Evolutionary conservation across 305 asterid genomes (phyloP).

Genomic region (Fraxinus baroniana): DNA sequence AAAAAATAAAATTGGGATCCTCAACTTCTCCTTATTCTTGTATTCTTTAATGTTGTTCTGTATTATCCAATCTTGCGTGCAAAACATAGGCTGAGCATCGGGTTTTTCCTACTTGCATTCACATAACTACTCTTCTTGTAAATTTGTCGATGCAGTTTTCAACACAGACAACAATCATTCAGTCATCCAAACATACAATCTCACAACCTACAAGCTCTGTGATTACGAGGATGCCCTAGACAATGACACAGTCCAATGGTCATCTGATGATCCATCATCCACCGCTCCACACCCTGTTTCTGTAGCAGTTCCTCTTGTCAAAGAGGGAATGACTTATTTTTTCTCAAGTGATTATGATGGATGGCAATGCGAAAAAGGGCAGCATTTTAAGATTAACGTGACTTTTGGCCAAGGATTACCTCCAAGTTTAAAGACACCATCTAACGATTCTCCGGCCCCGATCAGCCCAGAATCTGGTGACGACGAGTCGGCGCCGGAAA

Average conservation of each 20-base stretch:
- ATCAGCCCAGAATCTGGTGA: conserved; percentile 48
- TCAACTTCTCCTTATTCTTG: background rate
- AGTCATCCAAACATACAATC: conserved; percentile 69
- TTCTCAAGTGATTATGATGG: conserved; percentile 88
- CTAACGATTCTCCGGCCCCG: conserved; percentile 49
- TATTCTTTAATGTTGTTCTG: no score
- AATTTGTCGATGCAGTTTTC: conserved; percentile 51
- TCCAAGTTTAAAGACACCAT: conserved; percentile 38
- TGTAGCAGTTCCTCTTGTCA: conserved; percentile 54
- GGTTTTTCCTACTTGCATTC: background rate
- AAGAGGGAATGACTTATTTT: conserved; percentile 54
- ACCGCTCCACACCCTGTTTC: conserved; percentile 42
- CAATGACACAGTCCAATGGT: conserved; percentile 69
- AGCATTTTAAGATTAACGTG: conserved; percentile 56
- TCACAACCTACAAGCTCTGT: conserved; percentile 55
- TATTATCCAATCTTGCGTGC: background rate
- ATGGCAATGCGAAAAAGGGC: conserved; percentile 73
- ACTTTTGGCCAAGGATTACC: conserved; percentile 71
- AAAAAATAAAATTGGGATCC: background rate
- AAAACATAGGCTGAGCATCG: background rate
- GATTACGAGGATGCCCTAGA: conserved; percentile 43
- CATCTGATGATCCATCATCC: conserved; percentile 56
- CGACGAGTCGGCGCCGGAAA: conserved; percentile 65
- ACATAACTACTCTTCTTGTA: background rate
- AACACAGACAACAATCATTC: conserved; percentile 85